Evolutionary conservation across 352 stramenopile species (phyloP).

Genomic region (Blastocystis hominis): DNA sequence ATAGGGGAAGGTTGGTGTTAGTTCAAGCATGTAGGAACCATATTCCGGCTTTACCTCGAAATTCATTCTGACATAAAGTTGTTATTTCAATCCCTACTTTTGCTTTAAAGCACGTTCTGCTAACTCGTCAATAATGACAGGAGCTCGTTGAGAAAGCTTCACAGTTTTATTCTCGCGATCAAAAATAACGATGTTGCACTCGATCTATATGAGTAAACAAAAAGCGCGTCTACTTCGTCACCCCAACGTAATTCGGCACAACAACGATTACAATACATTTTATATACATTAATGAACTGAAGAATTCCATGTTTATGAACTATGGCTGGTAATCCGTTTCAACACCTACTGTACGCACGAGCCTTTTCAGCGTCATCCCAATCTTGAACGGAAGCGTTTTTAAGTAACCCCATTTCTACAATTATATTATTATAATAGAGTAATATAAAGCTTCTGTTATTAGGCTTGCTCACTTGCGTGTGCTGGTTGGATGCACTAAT

Average conservation of each 20-base stretch:
- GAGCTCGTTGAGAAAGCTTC: conserved; percentile 69
- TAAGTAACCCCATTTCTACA: conserved; percentile 28
- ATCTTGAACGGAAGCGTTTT: conserved; percentile 29
- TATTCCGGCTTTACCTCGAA: conserved; percentile 82
- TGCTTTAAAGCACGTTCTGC: not conserved
- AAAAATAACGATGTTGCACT: conserved; percentile 61
- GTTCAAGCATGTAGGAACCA: conserved; percentile 97
- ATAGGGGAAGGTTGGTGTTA: conserved; percentile 83
- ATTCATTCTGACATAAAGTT: conserved; percentile 52
- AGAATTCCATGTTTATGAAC: conserved; percentile 61
- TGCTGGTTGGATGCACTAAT: conserved; percentile 4
- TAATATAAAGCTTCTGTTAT: not conserved
- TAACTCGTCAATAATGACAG: conserved; percentile 50
- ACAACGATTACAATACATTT: conserved; percentile 61
- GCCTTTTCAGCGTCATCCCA: conserved; percentile 22
- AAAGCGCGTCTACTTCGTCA: conserved; percentile 77
- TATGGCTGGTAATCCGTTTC: not conserved
- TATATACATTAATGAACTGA: conserved; percentile 63
- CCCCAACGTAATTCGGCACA: conserved; percentile 79
- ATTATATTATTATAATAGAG: not conserved
- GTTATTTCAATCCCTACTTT: conserved; percentile 11
- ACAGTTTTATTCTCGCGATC: conserved; percentile 63
- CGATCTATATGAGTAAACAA: conserved; percentile 22
- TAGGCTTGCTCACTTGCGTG: not conserved
- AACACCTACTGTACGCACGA: not conserved